These are phyloP conservation scores for Xylaria sp. DNA, from an alignment of 2,329 filamentous ascomycete species.

Conservation along the genomic window DNA sequence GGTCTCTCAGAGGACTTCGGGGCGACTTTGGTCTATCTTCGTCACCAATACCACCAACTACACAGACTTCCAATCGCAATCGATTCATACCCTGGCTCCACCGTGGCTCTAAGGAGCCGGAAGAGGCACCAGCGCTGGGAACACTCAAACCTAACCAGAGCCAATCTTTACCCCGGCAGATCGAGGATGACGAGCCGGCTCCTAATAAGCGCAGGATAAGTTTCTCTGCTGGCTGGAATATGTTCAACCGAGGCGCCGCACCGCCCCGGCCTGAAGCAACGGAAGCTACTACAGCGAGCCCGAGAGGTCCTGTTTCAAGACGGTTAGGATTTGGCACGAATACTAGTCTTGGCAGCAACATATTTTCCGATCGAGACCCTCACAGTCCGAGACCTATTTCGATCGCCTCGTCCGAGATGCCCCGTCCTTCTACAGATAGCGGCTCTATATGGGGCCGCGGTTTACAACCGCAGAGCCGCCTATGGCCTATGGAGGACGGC, in stretches of 20 bases:
- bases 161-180: constrained; percentile 76
- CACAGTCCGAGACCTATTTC: constrained; percentile 74
- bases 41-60: constrained; percentile 53
- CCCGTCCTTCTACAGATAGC: constrained; percentile 81
- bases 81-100: constrained; percentile 69
- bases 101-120: constrained; percentile 68
- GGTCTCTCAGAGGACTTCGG: constrained; percentile 52
- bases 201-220: constrained; percentile 67
- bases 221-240: constrained; percentile 65
- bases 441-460: constrained; percentile 75
- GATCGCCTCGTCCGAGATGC: constrained; percentile 75
- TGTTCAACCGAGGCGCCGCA: constrained; percentile 65
- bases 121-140: constrained; percentile 72
- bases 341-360: constrained; percentile 57
- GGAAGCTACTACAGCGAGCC: constrained; percentile 48
- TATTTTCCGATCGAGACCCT: constrained; percentile 65
- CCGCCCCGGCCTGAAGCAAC: constrained; percentile 52
- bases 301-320: constrained; percentile 44
- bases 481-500: constrained; percentile 72
- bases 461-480: constrained; percentile 61
- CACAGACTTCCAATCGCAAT: constrained; percentile 56
- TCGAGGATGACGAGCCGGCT: constrained; percentile 65
- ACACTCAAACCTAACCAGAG: constrained; percentile 77
- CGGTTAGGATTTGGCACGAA: constrained; percentile 48
- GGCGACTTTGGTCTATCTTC: constrained; percentile 51